phyloP scores from a whole-genome alignment of 108 stramenopile species.

The Fragilaria radians region DNA sequence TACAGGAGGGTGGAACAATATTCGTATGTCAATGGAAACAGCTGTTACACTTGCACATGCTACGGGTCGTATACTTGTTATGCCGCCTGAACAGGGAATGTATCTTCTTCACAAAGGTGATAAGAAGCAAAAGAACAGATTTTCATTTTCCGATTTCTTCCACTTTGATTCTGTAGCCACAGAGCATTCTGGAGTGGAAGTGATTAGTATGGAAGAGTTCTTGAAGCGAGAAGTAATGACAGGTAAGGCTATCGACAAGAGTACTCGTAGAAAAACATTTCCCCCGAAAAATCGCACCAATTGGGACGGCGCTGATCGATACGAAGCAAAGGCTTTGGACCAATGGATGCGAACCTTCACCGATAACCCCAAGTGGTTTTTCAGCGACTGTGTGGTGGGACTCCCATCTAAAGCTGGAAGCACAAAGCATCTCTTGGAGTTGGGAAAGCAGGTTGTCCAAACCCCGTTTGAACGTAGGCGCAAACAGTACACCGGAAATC shows the following conservation, averaged over 20 bases:
- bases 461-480: slow-evolving; percentile 2
- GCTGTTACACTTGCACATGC: slow-evolving; percentile 78
- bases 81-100: slow-evolving; percentile 80
- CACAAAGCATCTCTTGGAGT: neutral
- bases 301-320: slow-evolving; percentile 19
- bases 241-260: slow-evolving; percentile 23
- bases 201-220: slow-evolving; percentile 86
- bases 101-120: slow-evolving; percentile 41
- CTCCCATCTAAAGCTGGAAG: neutral
- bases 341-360: slow-evolving; percentile 38
- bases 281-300: slow-evolving; percentile 15
- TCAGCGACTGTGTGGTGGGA: slow-evolving; percentile 29
- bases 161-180: slow-evolving; percentile 58
- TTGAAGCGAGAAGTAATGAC: slow-evolving; percentile 49
- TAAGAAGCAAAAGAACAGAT: slow-evolving; percentile 38
- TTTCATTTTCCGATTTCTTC: slow-evolving; percentile 74
- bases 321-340: slow-evolving; percentile 39
- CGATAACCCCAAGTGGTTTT: slow-evolving; percentile 28
- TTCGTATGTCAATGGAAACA: slow-evolving; percentile 92
- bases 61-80: slow-evolving; percentile 84
- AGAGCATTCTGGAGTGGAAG: slow-evolving; percentile 64
- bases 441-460: neutral
- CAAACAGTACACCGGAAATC: slow-evolving; percentile 40
- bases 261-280: slow-evolving; percentile 9
- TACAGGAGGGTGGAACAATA: slow-evolving; percentile 96